A percentile compares a stretch with the other conserved stretches of the same genome.
These are phyloP conservation scores for Candida gigantensis DNA, from an alignment of 1,139 yeast species.

Conservation along the genomic window DNA sequence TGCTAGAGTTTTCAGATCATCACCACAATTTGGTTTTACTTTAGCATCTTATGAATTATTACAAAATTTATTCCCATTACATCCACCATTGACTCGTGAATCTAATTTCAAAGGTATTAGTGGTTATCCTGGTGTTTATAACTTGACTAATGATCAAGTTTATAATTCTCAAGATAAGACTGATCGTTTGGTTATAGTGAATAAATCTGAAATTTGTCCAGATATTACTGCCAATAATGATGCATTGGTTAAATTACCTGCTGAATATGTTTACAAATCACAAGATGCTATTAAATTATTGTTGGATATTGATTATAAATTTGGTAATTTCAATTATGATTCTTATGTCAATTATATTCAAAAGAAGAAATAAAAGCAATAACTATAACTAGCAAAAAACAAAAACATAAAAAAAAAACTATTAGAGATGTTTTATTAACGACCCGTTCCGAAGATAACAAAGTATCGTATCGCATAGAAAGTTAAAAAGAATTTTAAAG, in stretches of 20 bases:
- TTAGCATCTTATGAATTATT: conserved; percentile 93
- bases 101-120: conserved; percentile 47
- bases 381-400: not conserved
- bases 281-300: conserved; percentile 63
- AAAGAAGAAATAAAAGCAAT: conserved; percentile 18
- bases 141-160: conserved; percentile 50
- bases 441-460: too few relatives aligned
- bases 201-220: conserved; percentile 31
- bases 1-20: conserved; percentile 91
- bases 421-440: too few relatives aligned
- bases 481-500: too few relatives aligned
- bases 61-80: conserved; percentile 47
- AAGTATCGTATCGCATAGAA: too few relatives aligned
- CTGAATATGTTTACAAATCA: conserved; percentile 58
- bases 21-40: conserved; percentile 98
- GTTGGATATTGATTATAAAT: conserved; percentile 63
- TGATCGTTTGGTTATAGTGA: conserved; percentile 41
- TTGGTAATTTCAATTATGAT: conserved; percentile 54
- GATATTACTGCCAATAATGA: conserved; percentile 30
- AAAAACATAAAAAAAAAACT: not conserved
- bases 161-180: conserved; percentile 37
- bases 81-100: conserved; percentile 47
- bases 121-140: conserved; percentile 51
- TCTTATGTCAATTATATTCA: conserved; percentile 53
- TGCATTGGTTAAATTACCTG: conserved; percentile 45